Evolutionary conservation across 2,329 filamentous ascomycete species (phyloP).

Genomic region (Scortechinia acanthostroma): DNA sequence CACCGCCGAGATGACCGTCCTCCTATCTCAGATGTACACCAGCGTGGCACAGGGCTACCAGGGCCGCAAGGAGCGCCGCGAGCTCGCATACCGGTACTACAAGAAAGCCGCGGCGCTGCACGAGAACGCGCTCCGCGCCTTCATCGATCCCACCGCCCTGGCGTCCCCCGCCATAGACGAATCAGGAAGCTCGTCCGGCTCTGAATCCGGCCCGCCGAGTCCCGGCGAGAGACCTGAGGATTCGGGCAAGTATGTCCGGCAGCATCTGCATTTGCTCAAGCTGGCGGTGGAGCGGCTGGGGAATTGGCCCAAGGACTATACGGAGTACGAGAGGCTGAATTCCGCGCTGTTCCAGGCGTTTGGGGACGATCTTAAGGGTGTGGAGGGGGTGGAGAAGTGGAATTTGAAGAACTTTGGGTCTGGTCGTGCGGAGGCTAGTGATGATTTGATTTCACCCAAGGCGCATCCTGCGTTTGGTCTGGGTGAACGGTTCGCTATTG

Average conservation of each 20-base stretch:
- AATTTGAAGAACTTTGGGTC: constrained; percentile 29
- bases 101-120: constrained; percentile 23
- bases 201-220: constrained; percentile 9
- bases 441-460: constrained; percentile 10
- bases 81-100: constrained; percentile 24
- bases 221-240: neutral
- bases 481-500: neutral
- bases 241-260: constrained; percentile 17
- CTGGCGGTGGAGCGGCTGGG: constrained; percentile 26
- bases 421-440: constrained; percentile 32
- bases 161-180: constrained; percentile 13
- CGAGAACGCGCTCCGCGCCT: constrained; percentile 23
- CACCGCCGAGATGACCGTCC: constrained; percentile 11
- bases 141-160: constrained; percentile 17
- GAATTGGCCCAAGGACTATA: constrained; percentile 33
- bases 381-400: constrained; percentile 37
- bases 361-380: constrained; percentile 24
- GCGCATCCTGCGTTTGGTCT: neutral
- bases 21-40: constrained; percentile 12
- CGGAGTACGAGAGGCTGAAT: constrained; percentile 36
- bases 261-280: constrained; percentile 26
- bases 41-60: constrained; percentile 22
- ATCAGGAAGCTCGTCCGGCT: constrained; percentile 6
- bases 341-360: constrained; percentile 31
- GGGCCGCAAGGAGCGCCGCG: constrained; percentile 15